Evolutionary conservation across 202 grass and related monocot species (phyloP).

Genomic region (Panicum virgatum): DNA sequence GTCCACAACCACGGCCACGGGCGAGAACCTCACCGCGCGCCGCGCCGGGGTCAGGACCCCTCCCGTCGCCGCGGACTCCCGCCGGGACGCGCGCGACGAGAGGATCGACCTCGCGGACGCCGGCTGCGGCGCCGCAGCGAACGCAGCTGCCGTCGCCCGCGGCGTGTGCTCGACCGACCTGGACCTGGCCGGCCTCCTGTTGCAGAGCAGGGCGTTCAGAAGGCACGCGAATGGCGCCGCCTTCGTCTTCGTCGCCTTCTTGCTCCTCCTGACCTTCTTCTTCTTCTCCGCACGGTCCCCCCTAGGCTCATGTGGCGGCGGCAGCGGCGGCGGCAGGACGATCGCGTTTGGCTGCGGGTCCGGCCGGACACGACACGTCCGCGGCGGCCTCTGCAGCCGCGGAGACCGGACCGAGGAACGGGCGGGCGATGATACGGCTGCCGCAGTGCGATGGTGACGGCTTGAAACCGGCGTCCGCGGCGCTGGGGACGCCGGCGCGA

Average conservation of each 20-base stretch:
- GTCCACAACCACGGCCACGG: constrained; percentile 58
- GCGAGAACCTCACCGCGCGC: constrained; percentile 75
- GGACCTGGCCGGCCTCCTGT: constrained; percentile 23
- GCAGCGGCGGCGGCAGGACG: constrained; percentile 20
- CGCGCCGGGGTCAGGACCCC: constrained; percentile 43
- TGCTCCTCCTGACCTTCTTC: constrained; percentile 6
- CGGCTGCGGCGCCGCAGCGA: constrained; percentile 15
- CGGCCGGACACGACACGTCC: constrained; percentile 48
- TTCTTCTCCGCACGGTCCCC: constrained; percentile 2
- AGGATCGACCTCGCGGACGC: constrained; percentile 70
- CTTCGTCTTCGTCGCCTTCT: constrained; percentile 27
- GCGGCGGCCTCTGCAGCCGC: constrained; percentile 41
- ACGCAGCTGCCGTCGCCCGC: background rate
- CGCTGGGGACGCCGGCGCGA: constrained; percentile 18
- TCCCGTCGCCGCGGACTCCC: constrained; percentile 26
- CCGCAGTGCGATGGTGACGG: background rate
- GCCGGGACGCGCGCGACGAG: constrained; percentile 39
- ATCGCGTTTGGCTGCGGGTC: constrained; percentile 43
- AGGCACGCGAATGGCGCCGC: constrained; percentile 54
- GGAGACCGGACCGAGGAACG: constrained; percentile 14
- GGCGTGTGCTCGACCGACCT: background rate
- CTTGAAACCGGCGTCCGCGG: constrained; percentile 14
- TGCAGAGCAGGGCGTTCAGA: constrained; percentile 68
- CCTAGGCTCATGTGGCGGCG: background rate
- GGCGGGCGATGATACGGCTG: constrained; percentile 9